Base-by-base conservation (phyloP, 768 basidiomycete species). In the Lactarius psammicola region DNA sequence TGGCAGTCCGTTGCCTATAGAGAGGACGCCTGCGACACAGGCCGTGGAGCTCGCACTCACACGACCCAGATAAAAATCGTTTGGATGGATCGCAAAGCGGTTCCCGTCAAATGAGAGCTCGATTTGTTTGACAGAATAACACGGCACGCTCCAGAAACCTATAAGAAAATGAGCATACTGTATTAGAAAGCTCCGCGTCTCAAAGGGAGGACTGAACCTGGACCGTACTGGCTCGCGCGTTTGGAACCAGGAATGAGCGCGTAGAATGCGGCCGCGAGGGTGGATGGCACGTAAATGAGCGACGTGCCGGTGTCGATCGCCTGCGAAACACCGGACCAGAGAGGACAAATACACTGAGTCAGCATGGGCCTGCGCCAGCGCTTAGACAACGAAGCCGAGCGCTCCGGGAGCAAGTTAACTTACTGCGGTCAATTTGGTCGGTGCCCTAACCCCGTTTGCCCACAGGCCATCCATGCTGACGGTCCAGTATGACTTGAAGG, bases 251-350 rank as follows among this genome's bases (percentile, higher is more conserved):
- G 84, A 28, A 90, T 85, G 82, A 72, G 68, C 2, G 69, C 60
- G 73, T 88, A 89, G 64, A 89, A 79, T 10, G 74, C 68, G 2
- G 71, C 59, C 6, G 80, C 84, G 33, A 84, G 67, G 0, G 71
- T 56, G 44, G 75, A 72, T 1, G 86, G 85, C 7, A 87, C 65
- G 73, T 88, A 88, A 64, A 88, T 83, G 31, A 88, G 76, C 33
- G 87, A 84, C 4, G 87, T 87, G 34, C 88, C 87, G 0, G 87
- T 86, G 70, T 89, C 88, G 64, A 89, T 80, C 23, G 86, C 85
- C 87, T 88, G 62, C 8, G 33, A 33, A 30, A 26, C 28, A 6
- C 40, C 53, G 53, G 31, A 28, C 31, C 53, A 55, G 15, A 55
- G 15, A 2, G 30, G 10, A 17, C 30, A 20, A 30, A n/a, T 33